A percentile compares a stretch with the other conserved stretches of the same genome.
Evolutionary conservation across 805 yeast species (phyloP).

Genomic region (Kuraishia hungarica): DNA sequence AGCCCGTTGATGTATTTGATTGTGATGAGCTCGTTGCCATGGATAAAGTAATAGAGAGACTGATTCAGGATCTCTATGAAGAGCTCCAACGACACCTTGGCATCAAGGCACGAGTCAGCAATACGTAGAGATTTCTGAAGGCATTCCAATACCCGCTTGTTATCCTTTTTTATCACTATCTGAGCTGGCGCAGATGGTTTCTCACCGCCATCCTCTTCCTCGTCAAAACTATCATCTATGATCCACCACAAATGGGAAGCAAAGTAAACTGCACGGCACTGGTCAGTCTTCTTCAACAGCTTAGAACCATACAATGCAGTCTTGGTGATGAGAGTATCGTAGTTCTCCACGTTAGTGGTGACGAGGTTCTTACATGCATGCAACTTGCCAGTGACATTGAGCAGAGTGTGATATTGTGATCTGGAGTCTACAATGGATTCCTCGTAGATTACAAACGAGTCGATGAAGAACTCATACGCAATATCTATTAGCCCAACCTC

Average conservation of each 20-base stretch:
- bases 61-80: constrained; percentile 87
- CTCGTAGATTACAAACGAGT: constrained; percentile 81
- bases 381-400: constrained; percentile 37
- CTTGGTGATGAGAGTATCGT: constrained; percentile 75
- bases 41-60: constrained; percentile 77
- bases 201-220: constrained; percentile 19
- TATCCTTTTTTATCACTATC: constrained; percentile 26
- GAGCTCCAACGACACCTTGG: constrained; percentile 61
- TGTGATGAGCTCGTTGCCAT: constrained; percentile 65
- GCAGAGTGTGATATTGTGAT: constrained; percentile 38
- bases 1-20: constrained; percentile 76
- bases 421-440: constrained; percentile 41
- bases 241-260: constrained; percentile 96
- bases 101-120: constrained; percentile 92
- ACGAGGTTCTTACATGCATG: constrained; percentile 32
- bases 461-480: constrained; percentile 81
- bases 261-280: constrained; percentile 80
- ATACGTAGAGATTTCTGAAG: constrained; percentile 80
- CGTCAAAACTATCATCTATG: constrained; percentile 38
- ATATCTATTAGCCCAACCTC: constrained; percentile 64
- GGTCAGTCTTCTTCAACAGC: constrained; percentile 85
- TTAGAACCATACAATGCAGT: constrained; percentile 84
- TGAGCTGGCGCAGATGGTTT: constrained; percentile 7
- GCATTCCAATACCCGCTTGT: constrained; percentile 81
- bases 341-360: constrained; percentile 42